Evolutionary conservation across 2,329 filamentous ascomycete genomes (phyloP).

Genomic region (Fusarium sp.): DNA sequence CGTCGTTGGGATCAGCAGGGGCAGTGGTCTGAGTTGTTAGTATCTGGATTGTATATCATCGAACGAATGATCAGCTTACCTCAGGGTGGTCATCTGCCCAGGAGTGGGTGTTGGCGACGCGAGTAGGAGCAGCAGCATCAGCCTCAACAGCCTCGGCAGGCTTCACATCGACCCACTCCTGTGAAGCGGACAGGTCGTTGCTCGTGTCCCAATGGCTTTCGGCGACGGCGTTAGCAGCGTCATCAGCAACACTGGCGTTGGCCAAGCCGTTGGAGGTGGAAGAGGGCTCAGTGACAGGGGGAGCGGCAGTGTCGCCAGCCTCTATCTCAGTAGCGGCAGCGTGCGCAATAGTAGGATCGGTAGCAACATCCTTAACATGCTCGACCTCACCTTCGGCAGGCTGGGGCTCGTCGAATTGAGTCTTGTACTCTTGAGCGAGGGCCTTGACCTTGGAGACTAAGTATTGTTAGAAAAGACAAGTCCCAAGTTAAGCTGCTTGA

Average conservation of each 20-base stretch:
- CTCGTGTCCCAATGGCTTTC: slow-evolving; percentile 72
- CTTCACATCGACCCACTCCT: slow-evolving; percentile 78
- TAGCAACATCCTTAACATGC: slow-evolving; percentile 49
- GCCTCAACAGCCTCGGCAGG: slow-evolving; percentile 79
- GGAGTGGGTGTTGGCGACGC: slow-evolving; percentile 66
- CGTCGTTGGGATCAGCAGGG: slow-evolving; percentile 63
- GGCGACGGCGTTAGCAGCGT: slow-evolving; percentile 67
- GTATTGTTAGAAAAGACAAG: slow-evolving; percentile 28
- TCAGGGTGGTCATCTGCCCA: slow-evolving; percentile 85
- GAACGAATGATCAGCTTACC: slow-evolving; percentile 46
- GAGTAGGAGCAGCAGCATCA: slow-evolving; percentile 69
- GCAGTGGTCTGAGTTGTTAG: slow-evolving; percentile 47
- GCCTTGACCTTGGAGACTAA: slow-evolving; percentile 52
- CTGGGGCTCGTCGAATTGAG: slow-evolving; percentile 49
- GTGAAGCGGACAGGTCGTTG: slow-evolving; percentile 57
- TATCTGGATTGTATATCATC: not conserved
- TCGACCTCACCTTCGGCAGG: slow-evolving; percentile 47
- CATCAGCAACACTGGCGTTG: slow-evolving; percentile 62
- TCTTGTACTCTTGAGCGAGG: slow-evolving; percentile 63
- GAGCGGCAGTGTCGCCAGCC: slow-evolving; percentile 53
- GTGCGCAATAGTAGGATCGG: slow-evolving; percentile 74
- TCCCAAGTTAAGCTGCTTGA: not conserved
- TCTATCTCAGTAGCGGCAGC: slow-evolving; percentile 75
- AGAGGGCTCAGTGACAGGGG: slow-evolving; percentile 49
- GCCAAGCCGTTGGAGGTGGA: slow-evolving; percentile 53